Percentiles rank a stretch among this genome's conserved stretches.
These are phyloP conservation scores for Solanum virginianum DNA, from an alignment of 257 asterid genomes.

Conservation along the genomic window DNA sequence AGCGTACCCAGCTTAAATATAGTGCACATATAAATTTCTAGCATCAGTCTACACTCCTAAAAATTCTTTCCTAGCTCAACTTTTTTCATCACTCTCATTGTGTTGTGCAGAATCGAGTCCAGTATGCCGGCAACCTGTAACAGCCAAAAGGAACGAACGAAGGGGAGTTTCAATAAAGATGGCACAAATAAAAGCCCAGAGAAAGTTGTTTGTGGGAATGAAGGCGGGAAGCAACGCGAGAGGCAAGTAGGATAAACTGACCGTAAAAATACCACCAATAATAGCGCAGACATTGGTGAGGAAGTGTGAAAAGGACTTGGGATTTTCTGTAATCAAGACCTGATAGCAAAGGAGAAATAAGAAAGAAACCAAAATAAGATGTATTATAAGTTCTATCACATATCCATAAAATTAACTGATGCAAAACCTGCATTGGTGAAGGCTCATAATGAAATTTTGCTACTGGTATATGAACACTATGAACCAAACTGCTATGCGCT, in stretches of 20 bases:
- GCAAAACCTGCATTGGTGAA: constrained; percentile 87
- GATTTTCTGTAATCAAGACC: constrained; percentile 64
- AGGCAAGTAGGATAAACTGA: constrained; percentile 15
- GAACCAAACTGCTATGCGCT: constrained; percentile 88
- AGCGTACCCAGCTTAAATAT: neutral
- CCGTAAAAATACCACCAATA: constrained; percentile 94
- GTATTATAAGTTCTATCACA: neutral
- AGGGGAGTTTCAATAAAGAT: neutral
- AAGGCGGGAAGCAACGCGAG: neutral
- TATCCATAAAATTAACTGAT: neutral
- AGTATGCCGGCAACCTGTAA: constrained; percentile 92
- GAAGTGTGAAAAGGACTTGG: constrained; percentile 79
- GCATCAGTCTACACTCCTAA: constrained; percentile 15
- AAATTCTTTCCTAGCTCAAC: constrained; percentile 80
- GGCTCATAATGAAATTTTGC: constrained; percentile 81
- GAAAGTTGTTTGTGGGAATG: neutral
- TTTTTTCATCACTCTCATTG: constrained; percentile 55
- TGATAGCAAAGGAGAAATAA: constrained; percentile 6
- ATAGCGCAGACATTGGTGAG: constrained; percentile 79
- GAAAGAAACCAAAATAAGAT: neutral
- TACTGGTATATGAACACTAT: constrained; percentile 66
- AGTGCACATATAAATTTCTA: neutral
- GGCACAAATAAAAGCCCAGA: neutral
- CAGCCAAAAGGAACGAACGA: neutral
- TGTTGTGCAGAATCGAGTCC: constrained; percentile 69